A percentile compares a stretch with the other conserved stretches of the same genome.
phyloP scores from a whole-genome alignment of 2,329 filamentous ascomycete species.

The Aspergillus awamori region DNA sequence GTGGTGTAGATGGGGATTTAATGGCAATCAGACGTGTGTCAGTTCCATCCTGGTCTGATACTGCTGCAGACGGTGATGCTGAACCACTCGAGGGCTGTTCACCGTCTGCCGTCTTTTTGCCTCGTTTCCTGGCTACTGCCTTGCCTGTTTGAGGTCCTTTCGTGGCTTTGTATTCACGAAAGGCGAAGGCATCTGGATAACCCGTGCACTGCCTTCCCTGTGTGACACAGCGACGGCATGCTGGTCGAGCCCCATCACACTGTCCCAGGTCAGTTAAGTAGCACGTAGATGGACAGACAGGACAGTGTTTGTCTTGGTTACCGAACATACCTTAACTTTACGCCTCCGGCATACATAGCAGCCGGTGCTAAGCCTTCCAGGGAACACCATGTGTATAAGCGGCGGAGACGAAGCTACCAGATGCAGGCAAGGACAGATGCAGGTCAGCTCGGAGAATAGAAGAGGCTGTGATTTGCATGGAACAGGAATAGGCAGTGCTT shows the following conservation, averaged over 20 bases:
- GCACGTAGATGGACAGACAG: not conserved
- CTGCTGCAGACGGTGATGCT: not conserved
- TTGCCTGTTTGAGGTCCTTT: not conserved
- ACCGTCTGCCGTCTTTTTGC: not conserved
- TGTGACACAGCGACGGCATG: not conserved
- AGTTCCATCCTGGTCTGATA: not conserved
- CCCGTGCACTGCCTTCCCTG: slow-evolving; percentile 1
- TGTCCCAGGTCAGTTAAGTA: not conserved
- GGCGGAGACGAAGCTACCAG: not conserved
- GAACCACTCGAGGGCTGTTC: not conserved
- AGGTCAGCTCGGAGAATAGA: not conserved
- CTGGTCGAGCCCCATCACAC: slow-evolving; percentile 2
- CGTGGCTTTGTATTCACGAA: not conserved
- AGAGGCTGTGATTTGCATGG: not conserved
- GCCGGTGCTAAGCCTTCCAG: slow-evolving; percentile 6
- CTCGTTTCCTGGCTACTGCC: not conserved
- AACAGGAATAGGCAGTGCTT: not conserved
- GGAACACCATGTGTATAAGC: slow-evolving; percentile 2
- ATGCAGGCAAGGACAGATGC: not conserved
- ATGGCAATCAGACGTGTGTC: not conserved
- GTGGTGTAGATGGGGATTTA: not conserved
- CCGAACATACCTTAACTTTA: slow-evolving; percentile 8
- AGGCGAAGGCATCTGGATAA: slow-evolving; percentile 5
- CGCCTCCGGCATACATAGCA: slow-evolving; percentile 10
- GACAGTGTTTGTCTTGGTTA: not conserved